A percentile compares a stretch with the other conserved stretches of the same genome.
Evolutionary conservation across 768 basidiomycete genomes (phyloP).

Genomic region (Suillus weaverae): DNA sequence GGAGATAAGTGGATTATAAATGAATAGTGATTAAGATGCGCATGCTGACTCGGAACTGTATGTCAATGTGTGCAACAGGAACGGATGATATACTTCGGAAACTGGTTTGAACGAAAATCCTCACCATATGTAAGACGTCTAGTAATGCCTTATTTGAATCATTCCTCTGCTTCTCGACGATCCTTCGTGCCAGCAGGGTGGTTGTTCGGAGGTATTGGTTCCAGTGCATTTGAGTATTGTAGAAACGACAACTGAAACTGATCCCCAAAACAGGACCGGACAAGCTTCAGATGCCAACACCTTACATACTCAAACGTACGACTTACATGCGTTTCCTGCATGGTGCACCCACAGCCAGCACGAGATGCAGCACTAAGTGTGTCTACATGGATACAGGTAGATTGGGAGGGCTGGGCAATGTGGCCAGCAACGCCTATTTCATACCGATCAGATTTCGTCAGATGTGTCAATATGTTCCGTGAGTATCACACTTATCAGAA

Average conservation of each 20-base stretch:
- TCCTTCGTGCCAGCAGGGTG: conserved; percentile 90
- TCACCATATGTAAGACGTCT: conserved; percentile 41
- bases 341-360: conserved; percentile 93
- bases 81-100: too few relatives aligned
- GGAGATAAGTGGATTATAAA: too few relatives aligned
- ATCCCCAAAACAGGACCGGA: conserved; percentile 66
- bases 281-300: conserved; percentile 87
- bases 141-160: conserved; percentile 83
- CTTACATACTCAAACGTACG: conserved; percentile 89
- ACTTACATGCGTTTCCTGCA: conserved; percentile 97
- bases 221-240: conserved; percentile 43
- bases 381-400: conserved; percentile 87
- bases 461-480: conserved; percentile 67
- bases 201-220: too few relatives aligned
- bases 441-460: conserved; percentile 89
- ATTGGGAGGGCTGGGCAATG: conserved; percentile 88
- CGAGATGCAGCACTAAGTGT: conserved; percentile 90
- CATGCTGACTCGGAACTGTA: too few relatives aligned
- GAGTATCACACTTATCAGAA: conserved; percentile 41
- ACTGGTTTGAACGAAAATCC: conserved; percentile 45
- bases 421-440: conserved; percentile 84
- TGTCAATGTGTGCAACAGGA: too few relatives aligned
- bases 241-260: conserved; percentile 96
- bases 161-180: conserved; percentile 79
- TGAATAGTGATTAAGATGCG: too few relatives aligned